phyloP scores from a whole-genome alignment of 2,329 filamentous ascomycete species.

The Verticillium nonalfalfae region DNA sequence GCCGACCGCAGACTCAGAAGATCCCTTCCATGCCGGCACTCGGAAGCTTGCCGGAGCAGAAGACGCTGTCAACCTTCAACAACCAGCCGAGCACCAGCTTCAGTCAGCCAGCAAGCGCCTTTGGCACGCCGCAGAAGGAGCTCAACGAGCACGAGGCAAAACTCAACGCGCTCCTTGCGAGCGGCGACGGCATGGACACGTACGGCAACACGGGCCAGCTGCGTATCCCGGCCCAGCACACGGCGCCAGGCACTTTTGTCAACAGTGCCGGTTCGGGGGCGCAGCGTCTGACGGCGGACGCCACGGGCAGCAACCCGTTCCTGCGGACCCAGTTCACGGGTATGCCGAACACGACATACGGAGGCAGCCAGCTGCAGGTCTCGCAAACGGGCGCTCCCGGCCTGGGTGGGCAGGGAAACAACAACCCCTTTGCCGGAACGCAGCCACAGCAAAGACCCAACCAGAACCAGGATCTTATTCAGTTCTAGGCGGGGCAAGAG shows the following conservation, averaged over 20 bases:
- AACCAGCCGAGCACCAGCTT: slow-evolving; percentile 34
- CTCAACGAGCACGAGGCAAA: slow-evolving; percentile 61
- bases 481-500: slow-evolving; percentile 39
- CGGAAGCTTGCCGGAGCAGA: slow-evolving; percentile 74
- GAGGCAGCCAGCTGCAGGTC: slow-evolving; percentile 41
- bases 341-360: slow-evolving; percentile 55
- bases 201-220: slow-evolving; percentile 96
- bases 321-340: slow-evolving; percentile 78
- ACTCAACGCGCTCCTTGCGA: slow-evolving; percentile 80
- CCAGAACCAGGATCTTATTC: slow-evolving; percentile 54
- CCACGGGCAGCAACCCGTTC: slow-evolving; percentile 86
- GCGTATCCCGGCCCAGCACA: slow-evolving; percentile 93
- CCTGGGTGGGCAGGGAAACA: slow-evolving; percentile 33
- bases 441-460: slow-evolving; percentile 40
- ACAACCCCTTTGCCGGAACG: slow-evolving; percentile 54
- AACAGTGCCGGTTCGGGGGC: slow-evolving; percentile 87
- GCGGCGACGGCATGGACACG: slow-evolving; percentile 90
- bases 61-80: slow-evolving; percentile 60
- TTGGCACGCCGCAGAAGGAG: slow-evolving; percentile 40
- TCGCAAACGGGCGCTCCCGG: slow-evolving; percentile 50
- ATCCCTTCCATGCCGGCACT: slow-evolving; percentile 61
- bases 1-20: slow-evolving; percentile 51
- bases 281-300: slow-evolving; percentile 60
- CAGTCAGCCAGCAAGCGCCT: slow-evolving; percentile 2
- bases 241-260: slow-evolving; percentile 90